Base-by-base conservation (phyloP, 352 stramenopile species). In the Pythium sukuiense region DNA sequence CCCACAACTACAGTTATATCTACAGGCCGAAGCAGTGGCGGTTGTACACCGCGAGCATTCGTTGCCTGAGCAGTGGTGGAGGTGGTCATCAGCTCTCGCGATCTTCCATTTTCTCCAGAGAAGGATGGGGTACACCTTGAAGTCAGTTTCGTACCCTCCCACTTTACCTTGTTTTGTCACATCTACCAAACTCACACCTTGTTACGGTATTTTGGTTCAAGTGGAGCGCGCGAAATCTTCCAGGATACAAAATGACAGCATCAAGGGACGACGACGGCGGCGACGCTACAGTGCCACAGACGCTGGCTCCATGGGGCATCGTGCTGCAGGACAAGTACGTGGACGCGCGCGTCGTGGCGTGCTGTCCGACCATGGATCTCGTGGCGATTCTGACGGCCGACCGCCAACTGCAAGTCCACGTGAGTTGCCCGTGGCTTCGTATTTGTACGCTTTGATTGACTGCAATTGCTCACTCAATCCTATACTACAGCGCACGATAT, bases 331-430 rank as follows among this genome's bases (percentile, higher is more conserved):
- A 92, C 6, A 88, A 89, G 59, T 89, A 77, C 45, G 77, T 87
- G 63, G 73, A 70, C 50, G 83, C 84, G 14, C 59, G 73, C 16
- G 66, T 64, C 0, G 61, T 95, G 2, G 65, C 59, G 13, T 92
- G 83, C 55, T 92, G 86, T 29, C 81, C 86, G 12, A 86, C 80
- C 9, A 95, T 95, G 87, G 87, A 93, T 63, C 74, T 93, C 27
- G 55, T 95, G 30, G 86, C 85, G 2, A 65, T 93, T 14, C 63
- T 93, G 39, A 92, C 83, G 8, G 70, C 73, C 12, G 87, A 93
- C 55, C 71, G 80, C 35, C 76, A 93, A 35, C 74, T 93, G 5
- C 60, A 90, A 49, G 81, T 95, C 18, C 81, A 92, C 57, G 86
- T 95, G 62, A 59, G 83, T 83, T 27, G 6, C 8, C 37, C 11